Conservation (phyloP, 805 yeast species). For the Wickerhamiella qilinensis region DNA sequence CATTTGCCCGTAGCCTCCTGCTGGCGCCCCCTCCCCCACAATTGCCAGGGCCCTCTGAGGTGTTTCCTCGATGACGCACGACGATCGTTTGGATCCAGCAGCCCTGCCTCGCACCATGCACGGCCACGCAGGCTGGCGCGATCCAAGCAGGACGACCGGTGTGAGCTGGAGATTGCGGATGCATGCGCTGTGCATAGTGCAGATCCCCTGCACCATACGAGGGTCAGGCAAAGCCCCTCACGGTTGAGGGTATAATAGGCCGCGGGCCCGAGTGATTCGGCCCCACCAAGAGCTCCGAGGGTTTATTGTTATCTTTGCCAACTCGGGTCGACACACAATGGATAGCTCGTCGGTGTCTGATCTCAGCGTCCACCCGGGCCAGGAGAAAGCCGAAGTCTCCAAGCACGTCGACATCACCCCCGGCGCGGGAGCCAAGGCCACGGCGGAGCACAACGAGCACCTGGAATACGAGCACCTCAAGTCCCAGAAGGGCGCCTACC, state of each 20-base stretch:
- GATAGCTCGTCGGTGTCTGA: not conserved
- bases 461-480: not conserved
- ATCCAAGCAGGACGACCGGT: no score
- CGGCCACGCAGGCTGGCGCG: no score
- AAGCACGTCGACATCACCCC: not conserved
- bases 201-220: not conserved
- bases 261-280: not conserved
- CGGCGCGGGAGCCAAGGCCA: not conserved
- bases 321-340: not conserved
- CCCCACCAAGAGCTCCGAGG: not conserved
- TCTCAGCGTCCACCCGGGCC: slow-evolving; percentile 29
- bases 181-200: not conserved
- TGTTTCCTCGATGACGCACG: no score
- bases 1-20: no score
- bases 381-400: slow-evolving; percentile 33
- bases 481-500: not conserved
- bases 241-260: not conserved
- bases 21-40: no score
- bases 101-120: no score
- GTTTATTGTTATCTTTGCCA: not conserved
- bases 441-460: not conserved
- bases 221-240: not conserved
- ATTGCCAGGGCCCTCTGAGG: no score
- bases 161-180: not conserved
- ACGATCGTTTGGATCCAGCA: no score